Percentiles rank a stretch among this genome's conserved stretches.
phyloP scores from a whole-genome alignment of 202 grass and related monocot species.

The Elaeis oleifera region DNA sequence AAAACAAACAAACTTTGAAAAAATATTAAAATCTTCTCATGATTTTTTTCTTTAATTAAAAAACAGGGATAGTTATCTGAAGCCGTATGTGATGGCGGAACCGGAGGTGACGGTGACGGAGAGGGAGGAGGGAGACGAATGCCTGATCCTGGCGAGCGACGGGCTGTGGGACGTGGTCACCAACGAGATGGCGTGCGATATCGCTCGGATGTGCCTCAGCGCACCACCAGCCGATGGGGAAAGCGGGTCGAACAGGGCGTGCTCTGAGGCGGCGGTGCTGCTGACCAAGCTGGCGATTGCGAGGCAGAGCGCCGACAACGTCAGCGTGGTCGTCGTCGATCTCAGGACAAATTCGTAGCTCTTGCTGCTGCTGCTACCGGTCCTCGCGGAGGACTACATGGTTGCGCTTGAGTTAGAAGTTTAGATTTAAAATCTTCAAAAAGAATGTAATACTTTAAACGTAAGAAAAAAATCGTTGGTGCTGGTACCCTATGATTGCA shows the following conservation, averaged over 20 bases:
- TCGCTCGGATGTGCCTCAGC: conserved; percentile 49
- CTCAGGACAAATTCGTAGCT: conserved; percentile 23
- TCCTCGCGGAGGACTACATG: too few species aligned
- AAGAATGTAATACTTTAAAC: too few species aligned
- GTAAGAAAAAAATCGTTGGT: too few species aligned
- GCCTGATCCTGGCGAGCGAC: conserved; percentile 73
- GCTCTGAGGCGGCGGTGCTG: conserved; percentile 49
- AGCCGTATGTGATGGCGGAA: conserved; percentile 61
- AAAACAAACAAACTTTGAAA: too few species aligned
- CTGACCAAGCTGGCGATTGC: conserved; percentile 84
- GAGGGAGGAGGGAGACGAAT: conserved; percentile 65
- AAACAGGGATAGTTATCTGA: conserved; percentile 68
- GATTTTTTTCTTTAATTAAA: too few species aligned
- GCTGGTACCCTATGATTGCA: too few species aligned
- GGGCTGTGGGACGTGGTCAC: conserved; percentile 86
- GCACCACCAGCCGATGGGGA: conserved; percentile 7
- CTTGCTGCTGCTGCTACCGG: too few species aligned
- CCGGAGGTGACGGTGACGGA: conserved; percentile 73
- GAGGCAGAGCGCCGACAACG: conserved; percentile 55
- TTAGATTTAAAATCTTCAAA: too few species aligned
- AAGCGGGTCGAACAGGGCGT: conserved; percentile 35
- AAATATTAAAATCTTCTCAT: too few species aligned
- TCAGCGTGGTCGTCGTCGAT: conserved; percentile 66
- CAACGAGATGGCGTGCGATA: conserved; percentile 71
- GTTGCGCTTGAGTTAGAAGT: too few species aligned